Base-by-base conservation (phyloP, 176 grass and related monocot genomes). In the Hordeum marinum region DNA sequence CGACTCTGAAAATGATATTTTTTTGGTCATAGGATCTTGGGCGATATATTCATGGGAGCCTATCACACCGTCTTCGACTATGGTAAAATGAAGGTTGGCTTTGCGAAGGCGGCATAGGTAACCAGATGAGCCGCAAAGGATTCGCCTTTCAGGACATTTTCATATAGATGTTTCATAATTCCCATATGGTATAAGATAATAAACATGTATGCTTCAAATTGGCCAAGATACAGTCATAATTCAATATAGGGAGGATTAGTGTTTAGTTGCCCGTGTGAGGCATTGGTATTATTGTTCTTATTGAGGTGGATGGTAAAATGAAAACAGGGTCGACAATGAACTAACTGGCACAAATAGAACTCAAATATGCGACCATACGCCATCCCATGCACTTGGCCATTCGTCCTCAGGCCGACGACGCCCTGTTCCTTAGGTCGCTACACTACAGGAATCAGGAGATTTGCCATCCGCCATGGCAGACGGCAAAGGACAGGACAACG, bases 21-120 rank as follows among this genome's bases (percentile, higher is more conserved):
- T 68, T 64, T 3, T 79, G 25, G 31, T 14, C 39, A 31, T 85
- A 98, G 93, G 93, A 98, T 98, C 24, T 86, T 98, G 84, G 96
- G 96, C 15, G 93, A 95, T 79, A 67, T 98, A 48, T 95, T 98
- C 83, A 98, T 98, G 96, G 96, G 93, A 89, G 91, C 69, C 40
- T 98, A 95, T 55, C 93, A 95, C 84, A 98, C 96, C 0, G 93
- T 98, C 27, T 98, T 98, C 35, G 93, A 98, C 84, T 98, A 98
- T 18, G 93, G 93, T 37, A 94, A 98, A 20, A 58, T 90, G 68
- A 98, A 81, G 80, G 91, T 98, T 37, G 93, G 96, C 40, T 98
- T 98, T 11, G 93, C 93, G 1, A 88, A 87, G 81, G 87, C 96
- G 4, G 89, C 91, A 34, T 95, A 91, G 88, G 12, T 48, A 24